These are phyloP conservation scores for Sclerotinia glacialis DNA, from an alignment of 2,329 filamentous ascomycete species.

Conservation along the genomic window DNA sequence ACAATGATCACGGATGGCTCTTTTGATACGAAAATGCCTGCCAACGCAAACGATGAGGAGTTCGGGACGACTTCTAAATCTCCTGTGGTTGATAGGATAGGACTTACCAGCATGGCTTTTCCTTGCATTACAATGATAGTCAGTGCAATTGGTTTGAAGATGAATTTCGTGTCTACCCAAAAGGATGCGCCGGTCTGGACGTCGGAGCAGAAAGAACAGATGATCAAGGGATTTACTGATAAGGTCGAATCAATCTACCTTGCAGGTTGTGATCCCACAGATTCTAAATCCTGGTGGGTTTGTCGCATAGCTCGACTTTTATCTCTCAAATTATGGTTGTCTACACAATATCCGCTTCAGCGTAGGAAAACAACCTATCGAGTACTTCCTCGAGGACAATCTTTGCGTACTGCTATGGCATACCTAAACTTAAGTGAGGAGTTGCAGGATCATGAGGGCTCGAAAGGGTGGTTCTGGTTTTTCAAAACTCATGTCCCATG, in stretches of 20 bases:
- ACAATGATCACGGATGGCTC: conserved; percentile 44
- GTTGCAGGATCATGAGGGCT: conserved; percentile 30
- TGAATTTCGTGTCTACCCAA: conserved; percentile 21
- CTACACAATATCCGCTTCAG: conserved; percentile 44
- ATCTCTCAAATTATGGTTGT: conserved; percentile 45
- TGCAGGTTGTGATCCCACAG: background rate
- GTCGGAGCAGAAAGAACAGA: conserved; percentile 18
- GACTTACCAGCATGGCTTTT: conserved; percentile 27
- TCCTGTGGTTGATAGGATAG: conserved; percentile 2
- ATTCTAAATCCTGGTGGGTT: background rate
- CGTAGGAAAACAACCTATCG: background rate
- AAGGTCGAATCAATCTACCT: conserved; percentile 18
- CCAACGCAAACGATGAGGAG: conserved; percentile 53
- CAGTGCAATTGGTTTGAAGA: conserved; percentile 7
- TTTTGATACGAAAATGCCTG: conserved; percentile 48
- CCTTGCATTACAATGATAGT: conserved; percentile 22
- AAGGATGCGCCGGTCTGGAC: conserved; percentile 7
- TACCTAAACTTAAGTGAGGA: conserved; percentile 31
- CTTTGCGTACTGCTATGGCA: conserved; percentile 47
- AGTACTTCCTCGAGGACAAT: conserved; percentile 17
- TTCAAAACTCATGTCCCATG: conserved; percentile 52
- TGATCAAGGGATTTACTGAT: conserved; percentile 18
- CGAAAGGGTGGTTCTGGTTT: conserved; percentile 47
- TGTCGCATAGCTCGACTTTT: conserved; percentile 16
- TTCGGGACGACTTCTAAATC: conserved; percentile 35